phyloP scores from a whole-genome alignment of 1,284 basidiomycete species.

The Cutaneotrichosporon sp. region DNA sequence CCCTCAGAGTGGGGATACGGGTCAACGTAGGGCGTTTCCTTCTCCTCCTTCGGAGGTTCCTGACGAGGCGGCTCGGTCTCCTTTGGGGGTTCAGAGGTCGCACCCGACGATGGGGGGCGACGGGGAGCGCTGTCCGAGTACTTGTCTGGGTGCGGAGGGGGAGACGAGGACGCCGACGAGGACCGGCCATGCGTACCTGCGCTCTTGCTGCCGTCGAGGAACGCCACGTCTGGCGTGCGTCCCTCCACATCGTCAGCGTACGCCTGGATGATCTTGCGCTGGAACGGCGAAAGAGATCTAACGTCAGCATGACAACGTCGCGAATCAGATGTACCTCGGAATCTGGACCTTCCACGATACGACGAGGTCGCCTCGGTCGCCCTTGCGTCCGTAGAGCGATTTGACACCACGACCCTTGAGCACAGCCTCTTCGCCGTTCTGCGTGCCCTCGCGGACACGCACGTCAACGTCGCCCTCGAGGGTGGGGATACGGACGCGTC shows the following conservation, averaged over 20 bases:
- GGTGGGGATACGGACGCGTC: slow-evolving; percentile 86
- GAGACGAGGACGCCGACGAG: slow-evolving; percentile 6
- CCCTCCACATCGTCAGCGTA: slow-evolving; percentile 93
- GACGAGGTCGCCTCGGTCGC: slow-evolving; percentile 70
- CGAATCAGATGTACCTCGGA: slow-evolving; percentile 65
- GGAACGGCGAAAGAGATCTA: slow-evolving; percentile 73
- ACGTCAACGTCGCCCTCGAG: slow-evolving; percentile 95
- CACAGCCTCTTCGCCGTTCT: slow-evolving; percentile 95
- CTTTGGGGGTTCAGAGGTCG: not conserved
- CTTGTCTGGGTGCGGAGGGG: slow-evolving; percentile 11
- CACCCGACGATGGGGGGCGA: not conserved
- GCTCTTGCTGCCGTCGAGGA: slow-evolving; percentile 14
- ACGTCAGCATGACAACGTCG: too few species aligned
- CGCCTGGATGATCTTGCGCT: slow-evolving; percentile 79
- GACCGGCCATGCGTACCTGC: not conserved
- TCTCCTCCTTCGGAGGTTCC: not conserved
- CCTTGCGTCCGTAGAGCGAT: slow-evolving; percentile 59
- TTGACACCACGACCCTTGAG: slow-evolving; percentile 82
- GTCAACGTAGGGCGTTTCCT: not conserved
- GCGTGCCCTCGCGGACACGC: slow-evolving; percentile 85
- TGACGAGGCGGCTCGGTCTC: not conserved
- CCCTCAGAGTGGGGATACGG: slow-evolving; percentile 16
- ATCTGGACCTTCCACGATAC: slow-evolving; percentile 84
- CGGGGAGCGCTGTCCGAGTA: not conserved
- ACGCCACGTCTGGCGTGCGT: slow-evolving; percentile 46